Conservation (phyloP, 1,139 yeast genomes). For the Taphrina sp. region DNA sequence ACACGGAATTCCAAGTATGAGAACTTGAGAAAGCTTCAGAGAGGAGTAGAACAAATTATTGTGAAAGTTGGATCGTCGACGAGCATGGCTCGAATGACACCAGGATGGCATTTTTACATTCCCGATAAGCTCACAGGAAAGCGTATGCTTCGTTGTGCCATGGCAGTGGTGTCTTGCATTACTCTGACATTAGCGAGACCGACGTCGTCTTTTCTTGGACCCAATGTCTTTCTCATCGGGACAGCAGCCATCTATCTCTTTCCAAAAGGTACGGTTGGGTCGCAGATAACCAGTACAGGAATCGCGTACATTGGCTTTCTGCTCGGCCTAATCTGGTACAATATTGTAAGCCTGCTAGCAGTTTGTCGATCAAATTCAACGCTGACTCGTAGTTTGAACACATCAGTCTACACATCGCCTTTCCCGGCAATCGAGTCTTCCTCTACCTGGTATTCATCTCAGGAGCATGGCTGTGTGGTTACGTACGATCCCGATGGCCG, state of each 20-base stretch:
- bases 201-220: slow-evolving; percentile 5
- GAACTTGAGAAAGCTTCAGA: too few species aligned
- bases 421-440: slow-evolving; percentile 7
- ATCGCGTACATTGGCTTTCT: slow-evolving; percentile 10
- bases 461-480: slow-evolving; percentile 20
- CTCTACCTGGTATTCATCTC: slow-evolving; percentile 1
- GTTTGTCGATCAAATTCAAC: not conserved
- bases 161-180: not conserved
- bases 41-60: too few species aligned
- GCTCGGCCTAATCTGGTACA: slow-evolving; percentile 11
- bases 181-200: not conserved
- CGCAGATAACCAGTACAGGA: slow-evolving; percentile 1
- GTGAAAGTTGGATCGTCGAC: too few species aligned
- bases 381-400: not conserved
- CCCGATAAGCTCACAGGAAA: slow-evolving; percentile 6
- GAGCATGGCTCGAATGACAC: too few species aligned
- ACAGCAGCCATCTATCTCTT: slow-evolving; percentile 17
- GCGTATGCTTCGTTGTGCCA: slow-evolving; percentile 4
- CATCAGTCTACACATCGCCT: slow-evolving; percentile 9
- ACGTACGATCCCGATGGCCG: slow-evolving; percentile 2
- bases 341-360: not conserved
- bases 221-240: slow-evolving; percentile 6
- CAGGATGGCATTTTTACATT: too few species aligned
- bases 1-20: too few species aligned
- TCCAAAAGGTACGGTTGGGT: slow-evolving; percentile 13